These are phyloP conservation scores for Candolleomyces eurysporus DNA, from an alignment of 768 basidiomycete species.

Conservation along the genomic window DNA sequence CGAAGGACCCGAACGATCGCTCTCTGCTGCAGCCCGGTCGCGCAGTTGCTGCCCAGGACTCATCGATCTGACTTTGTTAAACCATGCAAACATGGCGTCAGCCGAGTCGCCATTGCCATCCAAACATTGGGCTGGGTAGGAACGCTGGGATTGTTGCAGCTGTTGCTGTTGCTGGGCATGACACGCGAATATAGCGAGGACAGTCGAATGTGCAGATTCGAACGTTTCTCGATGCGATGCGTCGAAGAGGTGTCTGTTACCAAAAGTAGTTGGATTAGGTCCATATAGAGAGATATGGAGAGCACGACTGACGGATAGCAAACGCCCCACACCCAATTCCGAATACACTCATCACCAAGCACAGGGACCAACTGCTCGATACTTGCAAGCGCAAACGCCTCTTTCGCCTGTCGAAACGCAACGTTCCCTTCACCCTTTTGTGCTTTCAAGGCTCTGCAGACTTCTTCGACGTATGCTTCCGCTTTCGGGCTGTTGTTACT, in stretches of 20 bases:
- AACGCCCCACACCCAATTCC: constrained; percentile 54
- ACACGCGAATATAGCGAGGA: constrained; percentile 71
- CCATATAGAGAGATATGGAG: too few species aligned
- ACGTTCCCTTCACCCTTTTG: constrained; percentile 23
- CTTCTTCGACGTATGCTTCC: constrained; percentile 26
- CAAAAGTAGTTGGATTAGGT: too few species aligned
- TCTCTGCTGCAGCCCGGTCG: too few species aligned
- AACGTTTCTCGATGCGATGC: constrained; percentile 69
- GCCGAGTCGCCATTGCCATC: neutral
- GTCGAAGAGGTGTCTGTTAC: constrained; percentile 64
- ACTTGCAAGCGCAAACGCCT: constrained; percentile 67
- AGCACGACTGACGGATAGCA: constrained; percentile 58
- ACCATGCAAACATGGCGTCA: neutral
- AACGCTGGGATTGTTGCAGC: constrained; percentile 5
- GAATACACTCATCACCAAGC: constrained; percentile 51
- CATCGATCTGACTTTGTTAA: neutral
- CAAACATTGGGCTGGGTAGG: too few species aligned
- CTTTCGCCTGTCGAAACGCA: constrained; percentile 31
- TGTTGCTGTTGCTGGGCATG: constrained; percentile 43
- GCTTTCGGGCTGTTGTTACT: constrained; percentile 18
- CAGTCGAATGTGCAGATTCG: constrained; percentile 83
- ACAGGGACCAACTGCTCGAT: constrained; percentile 76
- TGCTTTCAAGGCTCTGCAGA: constrained; percentile 22
- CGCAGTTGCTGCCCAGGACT: neutral
- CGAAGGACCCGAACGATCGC: too few species aligned